Evolutionary conservation across 129 eudicot genomes (phyloP), one percentile per base, ranked within the genome.

Genomic region (Ambrosia artemisiifolia): DNA sequence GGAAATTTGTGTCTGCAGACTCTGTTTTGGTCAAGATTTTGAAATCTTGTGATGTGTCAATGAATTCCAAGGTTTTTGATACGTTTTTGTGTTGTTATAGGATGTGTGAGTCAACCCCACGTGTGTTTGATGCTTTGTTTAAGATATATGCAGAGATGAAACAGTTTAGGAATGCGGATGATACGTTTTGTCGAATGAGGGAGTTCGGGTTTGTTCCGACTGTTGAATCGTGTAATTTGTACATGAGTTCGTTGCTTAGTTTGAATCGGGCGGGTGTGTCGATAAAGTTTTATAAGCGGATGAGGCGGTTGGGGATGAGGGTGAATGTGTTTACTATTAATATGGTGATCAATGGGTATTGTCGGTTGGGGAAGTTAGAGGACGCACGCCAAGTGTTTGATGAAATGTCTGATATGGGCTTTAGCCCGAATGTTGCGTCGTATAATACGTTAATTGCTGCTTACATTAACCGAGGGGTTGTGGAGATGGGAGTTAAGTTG

Each of bases 131-230:
- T 60, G 71, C 83, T 8, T 51, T 92, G 64, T 92, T 92, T 57
- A 92, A 86, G 71, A 65, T 85, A n/a, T 84, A 70, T 76, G 98
- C 96, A 4, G 90, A 84, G 38, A 50, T 85, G 87, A 89, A 78
- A 76, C 83, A 85, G 85, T 83, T 92, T 61, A 74, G 96, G 83
- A 79, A 83, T 85, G 91, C 95, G 18, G 77, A 76, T 0, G 85
- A 85, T 75, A 76, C 65, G 1, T 89, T 81, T 77, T 55, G 77
- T 48, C 59, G 72, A 28, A 92, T 89, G 96, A 89, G 77, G 79
- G 88, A 80, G 54, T 92, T 85, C 56, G 96, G 98, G 34, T 92
- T 92, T 78, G 64, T 83, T 9, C 98, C 96, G 13, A 92, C 91
- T 7, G 36, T 88, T 7, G 86, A 82, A 78, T 91, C 97, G 1